Percentiles rank a stretch among this genome's conserved stretches.
Evolutionary conservation across 192 early-diverging fungal genomes (phyloP).

Genomic region (Linnemannia hyalina): DNA sequence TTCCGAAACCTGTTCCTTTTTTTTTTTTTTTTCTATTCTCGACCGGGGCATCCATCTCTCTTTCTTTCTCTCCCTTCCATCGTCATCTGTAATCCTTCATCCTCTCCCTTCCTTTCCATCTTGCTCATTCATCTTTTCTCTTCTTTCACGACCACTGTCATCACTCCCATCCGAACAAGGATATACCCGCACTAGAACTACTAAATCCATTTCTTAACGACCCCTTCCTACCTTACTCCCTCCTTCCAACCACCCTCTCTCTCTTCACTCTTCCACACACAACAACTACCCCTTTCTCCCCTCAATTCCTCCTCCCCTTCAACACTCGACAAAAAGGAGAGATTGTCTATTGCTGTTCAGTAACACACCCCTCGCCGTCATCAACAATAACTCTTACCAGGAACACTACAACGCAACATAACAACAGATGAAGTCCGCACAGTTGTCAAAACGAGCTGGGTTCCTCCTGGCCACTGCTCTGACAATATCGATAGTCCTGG

Average conservation of each 20-base stretch:
- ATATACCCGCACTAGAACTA: no score
- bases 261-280: not conserved
- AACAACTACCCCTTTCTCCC: not conserved
- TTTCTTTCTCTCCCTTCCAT: not conserved
- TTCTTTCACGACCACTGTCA: no score
- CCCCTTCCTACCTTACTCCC: not conserved
- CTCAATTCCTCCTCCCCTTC: not conserved
- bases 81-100: not conserved
- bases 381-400: not conserved
- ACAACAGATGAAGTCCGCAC: not conserved
- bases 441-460: conserved; percentile 3
- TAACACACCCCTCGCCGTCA: no score
- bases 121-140: no score
- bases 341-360: not conserved
- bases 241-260: not conserved
- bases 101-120: no score
- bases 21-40: no score
- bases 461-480: not conserved
- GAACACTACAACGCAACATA: not conserved
- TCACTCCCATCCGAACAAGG: no score
- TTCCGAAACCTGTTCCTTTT: no score
- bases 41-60: no score
- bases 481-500: not conserved
- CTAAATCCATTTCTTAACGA: no score
- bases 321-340: not conserved